phyloP scores from a whole-genome alignment of 2,329 filamentous ascomycete genomes.

The Ophiostoma pallidulum region DNA sequence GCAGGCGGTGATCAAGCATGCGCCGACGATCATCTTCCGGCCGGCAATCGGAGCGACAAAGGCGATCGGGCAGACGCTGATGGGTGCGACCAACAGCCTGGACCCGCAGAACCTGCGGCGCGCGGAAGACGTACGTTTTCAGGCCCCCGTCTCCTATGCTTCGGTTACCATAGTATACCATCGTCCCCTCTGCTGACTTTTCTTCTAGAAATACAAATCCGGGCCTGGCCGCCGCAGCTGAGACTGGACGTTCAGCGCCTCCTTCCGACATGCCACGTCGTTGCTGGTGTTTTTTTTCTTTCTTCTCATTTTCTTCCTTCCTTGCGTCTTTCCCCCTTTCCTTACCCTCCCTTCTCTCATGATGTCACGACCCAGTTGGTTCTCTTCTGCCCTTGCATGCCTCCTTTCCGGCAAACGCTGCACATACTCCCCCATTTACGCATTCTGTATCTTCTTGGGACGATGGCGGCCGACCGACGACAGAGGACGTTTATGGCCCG shows the following conservation, averaged over 20 bases:
- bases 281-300: neutral
- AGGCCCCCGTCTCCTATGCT: constrained; percentile 27
- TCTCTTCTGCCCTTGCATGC: too few species aligned
- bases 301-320: neutral
- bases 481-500: too few species aligned
- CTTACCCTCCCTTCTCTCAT: too few species aligned
- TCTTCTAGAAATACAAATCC: constrained; percentile 19
- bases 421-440: too few species aligned
- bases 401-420: too few species aligned
- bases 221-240: constrained; percentile 15
- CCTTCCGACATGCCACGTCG: neutral
- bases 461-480: too few species aligned
- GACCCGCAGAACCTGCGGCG: constrained; percentile 73
- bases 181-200: neutral
- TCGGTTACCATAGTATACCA: neutral
- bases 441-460: too few species aligned
- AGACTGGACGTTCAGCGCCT: neutral
- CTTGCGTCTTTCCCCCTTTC: neutral
- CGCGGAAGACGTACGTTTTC: constrained; percentile 81
- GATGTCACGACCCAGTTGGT: too few species aligned
- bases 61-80: constrained; percentile 76
- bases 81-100: constrained; percentile 86
- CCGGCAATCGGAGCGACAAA: constrained; percentile 87
- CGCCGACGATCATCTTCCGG: constrained; percentile 86
- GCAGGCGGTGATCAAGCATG: constrained; percentile 65